Percentiles rank a stretch among this genome's conserved stretches.
These are phyloP conservation scores for Termitomyces sp. DNA, from an alignment of 768 basidiomycete genomes.

Conservation along the genomic window DNA sequence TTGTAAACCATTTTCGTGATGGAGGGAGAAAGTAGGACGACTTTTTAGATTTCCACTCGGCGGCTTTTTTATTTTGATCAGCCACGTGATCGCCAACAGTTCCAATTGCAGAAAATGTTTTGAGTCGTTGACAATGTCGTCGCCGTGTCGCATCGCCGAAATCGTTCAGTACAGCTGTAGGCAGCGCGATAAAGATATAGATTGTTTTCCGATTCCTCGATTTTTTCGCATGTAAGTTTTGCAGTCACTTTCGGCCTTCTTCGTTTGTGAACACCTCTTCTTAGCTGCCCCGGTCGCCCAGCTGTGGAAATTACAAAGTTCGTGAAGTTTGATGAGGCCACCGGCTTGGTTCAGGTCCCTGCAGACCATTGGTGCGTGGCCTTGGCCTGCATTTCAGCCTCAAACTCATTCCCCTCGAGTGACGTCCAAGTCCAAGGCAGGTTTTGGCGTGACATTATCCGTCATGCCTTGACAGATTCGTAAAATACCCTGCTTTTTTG, in stretches of 20 bases:
- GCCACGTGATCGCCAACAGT: conserved; percentile 23
- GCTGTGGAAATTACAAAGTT: conserved; percentile 67
- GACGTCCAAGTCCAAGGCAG: conserved; percentile 18
- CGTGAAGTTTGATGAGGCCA: conserved; percentile 39
- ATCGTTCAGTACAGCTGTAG: conserved; percentile 70
- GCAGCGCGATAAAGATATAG: conserved; percentile 30
- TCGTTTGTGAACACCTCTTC: conserved; percentile 3
- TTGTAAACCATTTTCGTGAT: conserved; percentile 74
- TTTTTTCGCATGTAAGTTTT: conserved; percentile 63
- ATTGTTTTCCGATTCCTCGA: conserved; percentile 72
- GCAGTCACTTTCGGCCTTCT: background rate
- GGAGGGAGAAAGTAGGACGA: conserved; percentile 18
- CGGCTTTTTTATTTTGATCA: conserved; percentile 31
- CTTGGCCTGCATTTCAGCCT: background rate
- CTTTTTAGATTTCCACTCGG: conserved; percentile 22
- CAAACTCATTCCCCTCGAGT: conserved; percentile 15
- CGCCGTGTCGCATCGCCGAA: conserved; percentile 56
- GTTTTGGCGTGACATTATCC: conserved; percentile 17
- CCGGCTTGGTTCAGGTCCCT: conserved; percentile 50
- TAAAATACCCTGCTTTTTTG: background rate
- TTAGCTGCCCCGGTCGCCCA: conserved; percentile 61
- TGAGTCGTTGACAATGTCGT: background rate
- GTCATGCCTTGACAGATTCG: background rate
- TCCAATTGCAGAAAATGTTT: background rate
- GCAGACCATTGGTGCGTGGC: conserved; percentile 32